Conservation (phyloP, 306 rosid genomes). For the Glycyrrhiza uralensis region DNA sequence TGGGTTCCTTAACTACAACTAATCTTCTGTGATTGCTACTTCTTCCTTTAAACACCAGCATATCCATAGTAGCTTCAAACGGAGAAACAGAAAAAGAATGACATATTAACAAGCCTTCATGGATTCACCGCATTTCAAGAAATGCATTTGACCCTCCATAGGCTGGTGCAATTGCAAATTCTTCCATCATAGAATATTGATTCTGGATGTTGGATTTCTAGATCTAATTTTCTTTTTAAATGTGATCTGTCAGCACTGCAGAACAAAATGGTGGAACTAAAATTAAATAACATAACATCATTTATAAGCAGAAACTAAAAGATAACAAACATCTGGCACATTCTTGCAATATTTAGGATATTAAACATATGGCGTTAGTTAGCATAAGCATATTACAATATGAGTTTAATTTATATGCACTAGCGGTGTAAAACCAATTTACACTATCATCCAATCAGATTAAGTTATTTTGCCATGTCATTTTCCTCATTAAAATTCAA, state of each 20-base stretch:
- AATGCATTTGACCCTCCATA: neutral
- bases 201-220: slow-evolving; percentile 76
- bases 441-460: too few species aligned
- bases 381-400: too few species aligned
- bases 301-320: neutral
- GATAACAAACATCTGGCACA: slow-evolving; percentile 15
- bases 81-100: neutral
- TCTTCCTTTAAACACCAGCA: slow-evolving; percentile 17
- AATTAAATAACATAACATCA: neutral
- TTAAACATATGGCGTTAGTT: too few species aligned
- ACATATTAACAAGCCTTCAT: slow-evolving; percentile 15
- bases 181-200: slow-evolving; percentile 22
- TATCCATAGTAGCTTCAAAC: slow-evolving; percentile 15
- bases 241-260: slow-evolving; percentile 93
- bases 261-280: slow-evolving; percentile 11
- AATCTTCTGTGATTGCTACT: slow-evolving; percentile 2
- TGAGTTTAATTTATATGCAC: too few species aligned
- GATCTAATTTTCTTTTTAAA: slow-evolving; percentile 88
- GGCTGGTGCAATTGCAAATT: neutral
- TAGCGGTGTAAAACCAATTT: too few species aligned
- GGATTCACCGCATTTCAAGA: slow-evolving; percentile 22
- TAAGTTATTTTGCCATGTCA: too few species aligned
- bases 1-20: slow-evolving; percentile 18
- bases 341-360: slow-evolving; percentile 1
- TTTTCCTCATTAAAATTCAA: too few species aligned